Base-by-base conservation (phyloP, 2,329 filamentous ascomycete species). In the Pseudohalonectria lignicola region DNA sequence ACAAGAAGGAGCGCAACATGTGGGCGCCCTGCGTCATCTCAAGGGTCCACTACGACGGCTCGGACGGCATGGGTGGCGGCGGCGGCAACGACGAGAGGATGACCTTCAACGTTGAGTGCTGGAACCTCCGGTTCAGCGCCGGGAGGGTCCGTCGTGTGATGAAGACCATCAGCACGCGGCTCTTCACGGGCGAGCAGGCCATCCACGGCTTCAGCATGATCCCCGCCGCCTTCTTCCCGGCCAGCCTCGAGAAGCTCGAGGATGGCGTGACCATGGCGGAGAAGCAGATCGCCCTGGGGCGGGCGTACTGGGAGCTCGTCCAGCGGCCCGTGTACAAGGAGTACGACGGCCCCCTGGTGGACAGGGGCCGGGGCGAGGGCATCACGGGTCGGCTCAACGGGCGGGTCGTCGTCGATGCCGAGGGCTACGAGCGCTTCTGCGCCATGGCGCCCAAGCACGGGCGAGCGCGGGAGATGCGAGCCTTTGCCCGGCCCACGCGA, bases 271-370 rank as follows among this genome's bases (percentile, higher is more conserved):
- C 54, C 4, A 59, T 61, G 46, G 49, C 51, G 5, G 51, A 60
- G 10, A 58, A 56, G 45, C 59, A 60, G 35, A 53, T 67, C 38
- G 48, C 49, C 18, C 52, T 67, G 10, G 67, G 67, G 8, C 62
- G 55, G 47, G 34, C 57, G n/a, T 65, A 61, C 50, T 71, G 67
- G 66, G 61, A 66, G 13, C 56, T 71, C 6, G 52, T 62, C 18
- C 61, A 68, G 45, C 53, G 54, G 9, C 65, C 65, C 1, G 58
- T 53, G 0, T 68, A 68, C 42, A 67, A 63, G 57, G 56, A 64
- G 6, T 67, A 69, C 15, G 59, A 66, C 10, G 66, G 65, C 4
- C 50, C 50, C 15, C 50, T 67, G 5, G 57, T 60, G 19, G 54
- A 55, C 34, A 53, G 48, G 4, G 47, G 50, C 2, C 41, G 36